These are phyloP conservation scores for Termitomyces sp. DNA, from an alignment of 768 basidiomycete species.

Conservation along the genomic window DNA sequence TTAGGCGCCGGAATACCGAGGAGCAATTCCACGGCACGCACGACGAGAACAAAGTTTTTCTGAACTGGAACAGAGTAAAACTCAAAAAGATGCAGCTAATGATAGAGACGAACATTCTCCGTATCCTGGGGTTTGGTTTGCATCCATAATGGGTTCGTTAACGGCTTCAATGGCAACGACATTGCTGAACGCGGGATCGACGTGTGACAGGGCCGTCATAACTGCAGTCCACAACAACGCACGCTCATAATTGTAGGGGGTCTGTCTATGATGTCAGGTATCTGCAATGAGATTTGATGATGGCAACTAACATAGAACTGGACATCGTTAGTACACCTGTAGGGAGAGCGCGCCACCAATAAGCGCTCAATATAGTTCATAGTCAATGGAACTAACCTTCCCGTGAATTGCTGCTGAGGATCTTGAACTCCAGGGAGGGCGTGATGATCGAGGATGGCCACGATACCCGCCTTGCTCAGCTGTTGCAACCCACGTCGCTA, in stretches of 20 bases:
- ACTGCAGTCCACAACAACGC: constrained; percentile 81
- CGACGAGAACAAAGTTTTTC: constrained; percentile 61
- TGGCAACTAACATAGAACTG: constrained; percentile 61
- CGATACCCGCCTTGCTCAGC: constrained; percentile 60
- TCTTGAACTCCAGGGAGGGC: constrained; percentile 69
- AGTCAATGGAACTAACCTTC: constrained; percentile 40
- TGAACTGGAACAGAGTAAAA: constrained; percentile 43
- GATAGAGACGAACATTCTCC: constrained; percentile 53
- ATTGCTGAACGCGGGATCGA: constrained; percentile 60
- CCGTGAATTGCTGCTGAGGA: constrained; percentile 62
- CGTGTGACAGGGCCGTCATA: constrained; percentile 69
- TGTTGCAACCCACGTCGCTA: constrained; percentile 63
- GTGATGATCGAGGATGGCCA: constrained; percentile 64
- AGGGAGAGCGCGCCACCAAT: not conserved
- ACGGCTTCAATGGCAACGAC: constrained; percentile 74
- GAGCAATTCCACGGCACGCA: constrained; percentile 60
- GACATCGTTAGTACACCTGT: constrained; percentile 62
- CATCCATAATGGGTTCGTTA: constrained; percentile 78
- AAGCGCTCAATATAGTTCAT: not conserved
- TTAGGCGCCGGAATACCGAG: constrained; percentile 49
- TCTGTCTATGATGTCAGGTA: constrained; percentile 35
- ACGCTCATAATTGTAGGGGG: constrained; percentile 67
- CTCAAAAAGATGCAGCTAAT: not conserved
- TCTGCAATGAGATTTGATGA: not conserved
- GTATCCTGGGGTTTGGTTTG: constrained; percentile 60